These are phyloP conservation scores for Cnidoscolus chayamansa DNA, from an alignment of 441 rosid species.

Conservation along the genomic window DNA sequence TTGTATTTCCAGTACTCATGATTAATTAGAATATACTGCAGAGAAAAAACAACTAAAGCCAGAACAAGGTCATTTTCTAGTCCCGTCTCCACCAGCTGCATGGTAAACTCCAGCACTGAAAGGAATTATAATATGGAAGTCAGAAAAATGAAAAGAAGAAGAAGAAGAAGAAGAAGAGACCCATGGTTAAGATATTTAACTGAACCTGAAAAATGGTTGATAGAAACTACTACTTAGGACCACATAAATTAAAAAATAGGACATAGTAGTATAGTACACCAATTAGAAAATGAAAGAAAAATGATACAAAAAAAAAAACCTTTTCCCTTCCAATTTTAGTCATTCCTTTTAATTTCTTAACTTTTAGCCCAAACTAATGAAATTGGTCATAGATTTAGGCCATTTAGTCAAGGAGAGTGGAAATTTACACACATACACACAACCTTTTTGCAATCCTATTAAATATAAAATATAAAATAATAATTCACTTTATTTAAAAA, in stretches of 20 bases:
- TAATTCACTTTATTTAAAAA: too few relatives aligned
- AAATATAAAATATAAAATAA: too few relatives aligned
- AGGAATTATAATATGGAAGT: slow-evolving; percentile 28
- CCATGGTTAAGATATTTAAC: slow-evolving; percentile 2
- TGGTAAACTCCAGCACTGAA: slow-evolving; percentile 85
- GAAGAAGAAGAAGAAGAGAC: slow-evolving; percentile 7
- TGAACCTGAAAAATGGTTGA: neutral
- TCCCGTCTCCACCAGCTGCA: slow-evolving; percentile 73
- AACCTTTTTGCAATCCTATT: too few relatives aligned
- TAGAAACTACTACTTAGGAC: neutral
- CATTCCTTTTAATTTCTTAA: too few relatives aligned
- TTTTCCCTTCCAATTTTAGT: too few relatives aligned
- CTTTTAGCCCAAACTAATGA: too few relatives aligned
- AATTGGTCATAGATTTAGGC: too few relatives aligned
- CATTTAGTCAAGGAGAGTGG: too few relatives aligned
- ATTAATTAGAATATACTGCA: slow-evolving; percentile 78
- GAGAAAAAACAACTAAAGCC: slow-evolving; percentile 64
- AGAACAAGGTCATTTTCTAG: slow-evolving; percentile 61
- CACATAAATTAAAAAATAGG: slow-evolving; percentile 1
- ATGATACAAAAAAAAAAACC: neutral
- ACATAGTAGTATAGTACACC: neutral
- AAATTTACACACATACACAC: too few relatives aligned
- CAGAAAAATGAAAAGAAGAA: slow-evolving; percentile 10
- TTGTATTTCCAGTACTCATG: slow-evolving; percentile 91
- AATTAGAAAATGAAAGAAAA: neutral